Percentiles rank a stretch among this genome's conserved stretches.
Evolutionary conservation across 108 stramenopile genomes (phyloP).

Genomic region (Nannochloropsis granulata): DNA sequence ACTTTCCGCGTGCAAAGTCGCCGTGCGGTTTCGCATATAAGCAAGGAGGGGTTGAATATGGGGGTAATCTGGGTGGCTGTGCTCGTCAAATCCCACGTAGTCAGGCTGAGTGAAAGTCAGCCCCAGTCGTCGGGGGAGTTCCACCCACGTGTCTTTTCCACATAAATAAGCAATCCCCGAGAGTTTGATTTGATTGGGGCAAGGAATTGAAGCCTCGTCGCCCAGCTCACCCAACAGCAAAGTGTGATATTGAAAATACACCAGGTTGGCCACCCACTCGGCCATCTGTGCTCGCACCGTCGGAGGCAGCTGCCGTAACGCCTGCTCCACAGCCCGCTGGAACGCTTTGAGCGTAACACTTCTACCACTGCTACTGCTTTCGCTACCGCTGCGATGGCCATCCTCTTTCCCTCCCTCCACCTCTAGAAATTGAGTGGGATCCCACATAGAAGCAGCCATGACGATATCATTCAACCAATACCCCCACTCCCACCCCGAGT

Average conservation of each 20-base stretch:
- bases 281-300: background rate
- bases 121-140: constrained; percentile 3
- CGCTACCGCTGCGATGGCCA: background rate
- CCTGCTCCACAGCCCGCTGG: background rate
- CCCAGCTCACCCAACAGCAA: background rate
- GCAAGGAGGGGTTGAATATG: background rate
- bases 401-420: background rate
- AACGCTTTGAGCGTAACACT: background rate
- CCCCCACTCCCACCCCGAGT: constrained; percentile 32
- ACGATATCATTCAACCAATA: constrained; percentile 18
- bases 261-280: background rate
- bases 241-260: background rate
- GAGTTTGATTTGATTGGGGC: background rate
- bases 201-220: background rate
- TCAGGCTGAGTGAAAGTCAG: constrained; percentile 2
- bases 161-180: constrained; percentile 17
- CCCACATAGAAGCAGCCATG: constrained; percentile 14
- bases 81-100: constrained; percentile 1
- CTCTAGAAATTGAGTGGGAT: background rate
- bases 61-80: background rate
- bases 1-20: background rate
- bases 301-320: background rate
- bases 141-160: constrained; percentile 14
- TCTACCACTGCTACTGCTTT: background rate
- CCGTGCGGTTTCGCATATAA: background rate